Conservation (phyloP, 2,329 filamentous ascomycete genomes). For the Pestalotiopsis sp. region DNA sequence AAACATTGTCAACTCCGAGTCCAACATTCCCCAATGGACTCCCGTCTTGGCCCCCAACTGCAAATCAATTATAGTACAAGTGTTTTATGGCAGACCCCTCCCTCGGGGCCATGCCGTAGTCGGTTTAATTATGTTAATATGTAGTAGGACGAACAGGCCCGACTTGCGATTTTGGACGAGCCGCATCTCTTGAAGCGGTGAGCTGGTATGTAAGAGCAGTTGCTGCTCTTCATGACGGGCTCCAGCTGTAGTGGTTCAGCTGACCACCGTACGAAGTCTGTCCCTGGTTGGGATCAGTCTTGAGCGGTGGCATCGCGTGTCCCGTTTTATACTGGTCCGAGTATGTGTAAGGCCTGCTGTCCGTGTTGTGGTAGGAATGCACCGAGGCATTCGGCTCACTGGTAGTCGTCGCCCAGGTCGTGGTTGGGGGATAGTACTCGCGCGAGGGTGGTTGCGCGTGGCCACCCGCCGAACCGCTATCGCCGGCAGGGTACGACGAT, state of each 20-base stretch:
- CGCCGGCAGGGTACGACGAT: slow-evolving; percentile 29
- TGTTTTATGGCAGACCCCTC: neutral
- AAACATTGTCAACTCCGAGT: neutral
- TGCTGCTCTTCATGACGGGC: slow-evolving; percentile 38
- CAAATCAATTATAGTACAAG: slow-evolving; percentile 5
- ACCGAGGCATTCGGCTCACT: slow-evolving; percentile 43
- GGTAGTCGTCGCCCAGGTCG: slow-evolving; percentile 52
- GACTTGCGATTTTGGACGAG: neutral
- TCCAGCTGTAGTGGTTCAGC: slow-evolving; percentile 60
- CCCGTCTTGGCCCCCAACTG: neutral
- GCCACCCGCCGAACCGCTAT: slow-evolving; percentile 15
- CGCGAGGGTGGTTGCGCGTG: slow-evolving; percentile 13
- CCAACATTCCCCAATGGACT: neutral
- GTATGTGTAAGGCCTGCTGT: slow-evolving; percentile 49
- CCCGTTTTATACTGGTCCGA: slow-evolving; percentile 49
- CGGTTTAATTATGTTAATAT: neutral
- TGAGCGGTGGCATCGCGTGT: slow-evolving; percentile 32
- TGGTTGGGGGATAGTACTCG: slow-evolving; percentile 53
- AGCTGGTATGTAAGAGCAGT: neutral
- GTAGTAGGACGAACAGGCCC: neutral
- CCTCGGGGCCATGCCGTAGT: slow-evolving; percentile 1
- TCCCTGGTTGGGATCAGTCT: slow-evolving; percentile 35
- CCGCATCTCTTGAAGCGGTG: neutral
- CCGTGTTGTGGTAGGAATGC: slow-evolving; percentile 41
- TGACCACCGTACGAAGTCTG: slow-evolving; percentile 47